Evolutionary conservation across 2,329 filamentous ascomycete genomes (phyloP), one percentile per base, ranked within the genome.

Genomic region (Orbilia javanica): DNA sequence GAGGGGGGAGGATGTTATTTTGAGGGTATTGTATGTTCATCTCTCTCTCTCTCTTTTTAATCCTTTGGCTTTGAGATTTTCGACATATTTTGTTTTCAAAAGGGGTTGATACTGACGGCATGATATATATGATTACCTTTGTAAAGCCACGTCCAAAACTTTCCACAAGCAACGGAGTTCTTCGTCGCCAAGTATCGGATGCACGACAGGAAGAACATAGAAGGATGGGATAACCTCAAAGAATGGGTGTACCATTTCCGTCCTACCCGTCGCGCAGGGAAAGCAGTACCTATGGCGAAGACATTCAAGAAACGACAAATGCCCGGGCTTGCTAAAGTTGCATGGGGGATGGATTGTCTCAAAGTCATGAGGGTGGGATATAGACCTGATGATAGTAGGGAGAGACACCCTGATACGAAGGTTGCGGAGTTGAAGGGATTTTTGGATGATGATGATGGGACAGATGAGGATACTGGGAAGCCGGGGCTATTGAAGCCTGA

Each of bases 161-260:
- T 87, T 5, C 82, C 82, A 6, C 88, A 87, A 86, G 87, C 87
- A 0, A 85, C 84, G 36, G 82, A 82, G 1, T 88, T 85, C 77
- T 81, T 88, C 1, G 82, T 88, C 36, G 83, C 84, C 29, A 88
- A 88, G 79, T 88, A 87, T 83, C 87, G 87, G 67, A 88, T 88
- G 74, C 84, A 86, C 69, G 84, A 86, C 55, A 80, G 82, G 11
- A 84, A 84, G 48, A 85, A 87, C 65, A 84, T 87, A 4, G 80
- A 80, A 0, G 87, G 86, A 5, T 87, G 86, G 31, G 84, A 84
- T 20, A 60, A 67, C 22, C 88, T 88, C 81, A 85, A 84, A 4
- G 84, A 84, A 44, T 88, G 87, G 86, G 84, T 86, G 2, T 82
- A 84, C 42, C 86, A 86, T 64, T 86, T 86, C 74, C 84, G 83